Base-by-base conservation (phyloP, 495 filamentous ascomycete species). In the Bathelium albidoporum region DNA sequence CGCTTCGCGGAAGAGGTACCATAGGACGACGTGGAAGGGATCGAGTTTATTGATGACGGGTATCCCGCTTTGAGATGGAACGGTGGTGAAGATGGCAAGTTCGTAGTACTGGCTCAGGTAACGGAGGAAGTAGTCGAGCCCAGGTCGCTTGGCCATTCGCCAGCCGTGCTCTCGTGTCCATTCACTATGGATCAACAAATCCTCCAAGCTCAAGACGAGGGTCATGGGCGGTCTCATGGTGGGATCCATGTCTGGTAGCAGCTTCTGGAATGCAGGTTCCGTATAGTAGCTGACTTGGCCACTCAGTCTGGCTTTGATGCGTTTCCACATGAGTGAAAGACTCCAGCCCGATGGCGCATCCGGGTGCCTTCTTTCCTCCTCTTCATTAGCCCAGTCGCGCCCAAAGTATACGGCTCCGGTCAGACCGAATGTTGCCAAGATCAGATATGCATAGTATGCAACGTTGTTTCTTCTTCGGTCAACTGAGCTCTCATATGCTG, bases 61-160 rank as follows among this genome's bases (percentile, higher is more conserved):
- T 62, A 95, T 92, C 11, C 85, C 94, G 65, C 87, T 87, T 71
- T 84, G 84, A 67, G 83, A 88, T 3, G 91, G 89, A 18, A 91
- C 85, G 62, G 81, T 90, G 31, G 95, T 97, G 79, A 96, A 98
- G 53, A 98, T 82, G 41, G 97, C 95, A 26, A 98, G 80, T 73
- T 98, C 94, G 74, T 96, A 98, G 80, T 97, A 97, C 73, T 96
- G 90, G 75, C 87, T 91, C 43, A 98, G 81, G 72, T 98, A 98
- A 70, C 88, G 89, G 61, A 98, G 75, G 79, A 98, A 97, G 79
- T 98, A 98, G 77, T 98, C 94, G 53, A 96, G 81, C 44, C 94
- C 94, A 31, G 94, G 94, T 36, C 94, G 85, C 78, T 98, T 98
- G 45, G 94, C 94, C 67, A 93, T 83, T 63, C 93, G 85, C 93